phyloP scores from a whole-genome alignment of 116 monocot species.

The Dioscorea cayenensis region DNA sequence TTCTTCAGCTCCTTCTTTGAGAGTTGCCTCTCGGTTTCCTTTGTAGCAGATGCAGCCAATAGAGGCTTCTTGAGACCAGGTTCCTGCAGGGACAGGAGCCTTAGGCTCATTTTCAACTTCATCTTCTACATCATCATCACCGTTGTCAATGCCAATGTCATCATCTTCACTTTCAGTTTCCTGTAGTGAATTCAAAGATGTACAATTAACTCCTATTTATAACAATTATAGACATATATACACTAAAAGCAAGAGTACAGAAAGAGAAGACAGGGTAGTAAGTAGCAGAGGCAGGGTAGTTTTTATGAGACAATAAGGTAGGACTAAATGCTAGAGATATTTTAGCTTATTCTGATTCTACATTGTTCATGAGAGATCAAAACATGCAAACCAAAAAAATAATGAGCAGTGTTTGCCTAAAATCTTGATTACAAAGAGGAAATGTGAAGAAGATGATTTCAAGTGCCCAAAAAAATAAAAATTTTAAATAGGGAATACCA shows the following conservation, averaged over 20 bases:
- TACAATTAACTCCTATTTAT: background rate
- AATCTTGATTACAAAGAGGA: no score
- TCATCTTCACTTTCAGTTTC: constrained; percentile 1
- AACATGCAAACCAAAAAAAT: no score
- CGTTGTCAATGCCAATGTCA: background rate
- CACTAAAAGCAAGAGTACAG: background rate
- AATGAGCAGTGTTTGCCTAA: no score
- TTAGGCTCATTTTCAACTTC: background rate
- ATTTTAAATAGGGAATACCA: no score
- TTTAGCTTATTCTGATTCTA: constrained; percentile 27
- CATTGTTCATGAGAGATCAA: no score
- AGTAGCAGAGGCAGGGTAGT: no score
- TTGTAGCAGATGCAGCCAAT: background rate
- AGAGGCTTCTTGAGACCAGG: background rate
- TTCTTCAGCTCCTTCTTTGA: constrained; percentile 96
- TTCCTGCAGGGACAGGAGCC: background rate
- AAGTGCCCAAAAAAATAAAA: no score
- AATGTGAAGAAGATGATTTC: no score
- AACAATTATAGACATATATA: background rate
- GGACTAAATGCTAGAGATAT: no score
- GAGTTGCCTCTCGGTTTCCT: constrained; percentile 55
- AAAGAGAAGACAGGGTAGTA: no score
- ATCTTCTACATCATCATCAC: background rate
- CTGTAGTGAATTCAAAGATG: background rate
- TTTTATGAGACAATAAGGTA: no score